Evolutionary conservation across 495 filamentous ascomycete genomes (phyloP).

Genomic region (Xylaria castorea): DNA sequence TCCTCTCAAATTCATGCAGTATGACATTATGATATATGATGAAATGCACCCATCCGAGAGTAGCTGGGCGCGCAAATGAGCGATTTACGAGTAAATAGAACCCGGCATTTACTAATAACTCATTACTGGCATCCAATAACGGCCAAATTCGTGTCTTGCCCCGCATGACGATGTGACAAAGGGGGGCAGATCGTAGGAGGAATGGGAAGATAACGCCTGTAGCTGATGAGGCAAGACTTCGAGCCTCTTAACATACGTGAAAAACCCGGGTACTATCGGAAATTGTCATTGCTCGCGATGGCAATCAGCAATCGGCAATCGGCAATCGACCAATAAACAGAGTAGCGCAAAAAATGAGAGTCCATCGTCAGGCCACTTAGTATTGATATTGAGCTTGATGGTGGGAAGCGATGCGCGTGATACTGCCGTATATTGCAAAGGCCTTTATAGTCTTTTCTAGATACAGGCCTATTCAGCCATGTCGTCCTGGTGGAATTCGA

Average conservation of each 20-base stretch:
- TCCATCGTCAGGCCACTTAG: no score
- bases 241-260: background rate
- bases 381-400: background rate
- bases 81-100: conserved; percentile 2
- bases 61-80: conserved; percentile 1
- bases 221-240: background rate
- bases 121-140: background rate
- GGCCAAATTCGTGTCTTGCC: conserved; percentile 2
- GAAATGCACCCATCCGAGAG: conserved; percentile 17
- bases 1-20: conserved; percentile 13
- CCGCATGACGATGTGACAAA: background rate
- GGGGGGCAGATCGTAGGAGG: conserved; percentile 7
- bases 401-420: background rate
- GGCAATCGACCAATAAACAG: background rate
- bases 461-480: background rate
- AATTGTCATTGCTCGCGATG: background rate
- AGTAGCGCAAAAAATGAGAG: background rate
- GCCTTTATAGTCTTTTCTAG: background rate
- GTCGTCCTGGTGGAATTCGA: background rate
- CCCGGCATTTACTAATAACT: background rate
- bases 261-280: background rate
- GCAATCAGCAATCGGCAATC: background rate
- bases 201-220: conserved; percentile 9
- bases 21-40: conserved; percentile 21
- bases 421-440: background rate